Percentiles rank a stretch among this genome's conserved stretches.
phyloP scores from a whole-genome alignment of 106 monocot species.

The Agapanthus africanus region DNA sequence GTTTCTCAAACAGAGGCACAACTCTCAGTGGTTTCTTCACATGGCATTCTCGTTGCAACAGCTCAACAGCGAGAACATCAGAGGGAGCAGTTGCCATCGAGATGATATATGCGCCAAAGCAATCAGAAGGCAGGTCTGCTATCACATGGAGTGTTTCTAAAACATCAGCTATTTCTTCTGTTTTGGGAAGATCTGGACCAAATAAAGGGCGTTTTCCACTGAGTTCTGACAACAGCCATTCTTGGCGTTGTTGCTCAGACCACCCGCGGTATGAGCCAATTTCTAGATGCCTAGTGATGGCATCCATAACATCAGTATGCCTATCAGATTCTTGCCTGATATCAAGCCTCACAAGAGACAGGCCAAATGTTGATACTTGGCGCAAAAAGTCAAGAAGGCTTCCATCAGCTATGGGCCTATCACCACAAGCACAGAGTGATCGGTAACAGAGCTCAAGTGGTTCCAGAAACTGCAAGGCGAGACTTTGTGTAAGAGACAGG shows the following conservation, averaged over 20 bases:
- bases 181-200: slow-evolving; percentile 78
- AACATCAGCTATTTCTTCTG: slow-evolving; percentile 86
- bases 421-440: slow-evolving; percentile 78
- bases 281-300: slow-evolving; percentile 81
- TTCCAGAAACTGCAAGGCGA: slow-evolving; percentile 64
- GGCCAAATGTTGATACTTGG: slow-evolving; percentile 94
- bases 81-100: slow-evolving; percentile 91
- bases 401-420: slow-evolving; percentile 78
- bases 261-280: slow-evolving; percentile 93
- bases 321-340: slow-evolving; percentile 98
- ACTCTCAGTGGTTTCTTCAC: slow-evolving; percentile 74
- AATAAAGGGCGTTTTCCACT: slow-evolving; percentile 91
- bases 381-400: slow-evolving; percentile 89
- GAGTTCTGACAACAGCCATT: slow-evolving; percentile 91
- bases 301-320: slow-evolving; percentile 90
- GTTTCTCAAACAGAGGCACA: slow-evolving; percentile 86
- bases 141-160: slow-evolving; percentile 72
- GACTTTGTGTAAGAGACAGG: too few species aligned
- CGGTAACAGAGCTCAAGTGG: slow-evolving; percentile 89
- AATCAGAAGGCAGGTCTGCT: slow-evolving; percentile 82
- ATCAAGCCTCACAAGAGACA: slow-evolving; percentile 89
- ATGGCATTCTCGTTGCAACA: slow-evolving; percentile 62
- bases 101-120: slow-evolving; percentile 93
- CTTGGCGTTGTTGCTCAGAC: slow-evolving; percentile 83
- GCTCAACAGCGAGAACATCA: slow-evolving; percentile 78